A percentile compares a stretch with the other conserved stretches of the same genome.
Evolutionary conservation across 176 grass and related monocot genomes (phyloP).

Genomic region (Panicum miliaceum): DNA sequence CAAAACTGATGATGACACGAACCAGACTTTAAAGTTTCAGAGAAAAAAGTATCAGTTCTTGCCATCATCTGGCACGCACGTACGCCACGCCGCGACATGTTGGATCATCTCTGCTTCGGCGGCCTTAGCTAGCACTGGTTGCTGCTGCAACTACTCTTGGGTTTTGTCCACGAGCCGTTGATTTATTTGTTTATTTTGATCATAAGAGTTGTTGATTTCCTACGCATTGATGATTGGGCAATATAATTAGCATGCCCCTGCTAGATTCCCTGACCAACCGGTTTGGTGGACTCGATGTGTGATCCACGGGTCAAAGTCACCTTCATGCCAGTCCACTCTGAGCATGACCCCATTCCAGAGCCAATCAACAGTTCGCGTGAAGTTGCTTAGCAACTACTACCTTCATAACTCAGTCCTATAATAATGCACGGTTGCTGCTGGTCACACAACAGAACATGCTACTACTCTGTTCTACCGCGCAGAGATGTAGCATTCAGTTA

Average conservation of each 20-base stretch:
- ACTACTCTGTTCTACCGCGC: not conserved
- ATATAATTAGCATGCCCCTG: not conserved
- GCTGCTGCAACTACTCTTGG: not conserved
- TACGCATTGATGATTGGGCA: slow-evolving; percentile 22
- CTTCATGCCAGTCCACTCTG: not conserved
- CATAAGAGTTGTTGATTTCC: not conserved
- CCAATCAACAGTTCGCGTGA: slow-evolving; percentile 11
- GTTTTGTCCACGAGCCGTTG: not conserved
- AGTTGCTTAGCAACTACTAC: slow-evolving; percentile 31
- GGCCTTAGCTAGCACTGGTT: not conserved
- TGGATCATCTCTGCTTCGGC: not conserved
- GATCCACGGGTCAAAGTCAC: slow-evolving; percentile 25
- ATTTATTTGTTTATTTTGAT: not conserved
- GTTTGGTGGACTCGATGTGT: slow-evolving; percentile 16
- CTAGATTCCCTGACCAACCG: slow-evolving; percentile 47
- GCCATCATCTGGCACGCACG: slow-evolving; percentile 20
- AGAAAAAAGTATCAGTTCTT: not conserved
- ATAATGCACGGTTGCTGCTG: not conserved
- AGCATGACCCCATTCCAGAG: not conserved
- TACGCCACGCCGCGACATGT: not conserved
- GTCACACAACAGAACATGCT: not conserved
- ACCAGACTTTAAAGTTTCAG: not conserved
- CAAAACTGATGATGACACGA: not conserved
- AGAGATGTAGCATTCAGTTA: not conserved
- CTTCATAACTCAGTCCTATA: not conserved